Evolutionary conservation across 768 basidiomycete genomes (phyloP), one percentile per base, ranked within the genome.

Genomic region (Leccinellum albellum): DNA sequence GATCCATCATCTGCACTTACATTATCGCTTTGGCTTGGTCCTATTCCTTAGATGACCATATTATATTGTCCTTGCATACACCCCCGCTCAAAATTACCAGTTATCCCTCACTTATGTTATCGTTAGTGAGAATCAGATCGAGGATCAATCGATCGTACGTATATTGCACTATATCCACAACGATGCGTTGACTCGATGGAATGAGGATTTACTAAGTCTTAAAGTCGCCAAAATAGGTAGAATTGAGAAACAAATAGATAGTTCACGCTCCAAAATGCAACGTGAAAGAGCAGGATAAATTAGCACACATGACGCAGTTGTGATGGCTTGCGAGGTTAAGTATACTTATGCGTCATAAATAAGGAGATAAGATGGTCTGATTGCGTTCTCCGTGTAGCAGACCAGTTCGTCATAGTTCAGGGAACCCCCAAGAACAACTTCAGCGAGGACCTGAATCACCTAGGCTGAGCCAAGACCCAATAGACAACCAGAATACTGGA

Each of bases 371-470:
- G 87, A 86, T 4, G 87, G 86, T 40, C 86, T 73, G 51, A 88
- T 87, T 2, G 87, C 87, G 56, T 88, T 84, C 67, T 88, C 86
- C 44, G 75, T 73, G 63, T 88, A 89, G 28, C 88, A 85, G 9
- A 89, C 79, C 24, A 87, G 69, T 62, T 89, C 87, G 62, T 89
- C 87, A 48, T 88, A 84, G 62, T 88, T 88, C 33, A 89, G 70
- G 49, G 79, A 80, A 28, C 82, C 84, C 15, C 86, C 86, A 55
- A 79, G 80, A 9, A 33, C 50, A 28, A 72, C 71, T 72, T 88
- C 86, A 6, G 83, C 86, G 44, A 88, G 75, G 26, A 88, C 84
- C 86, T 87, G 24, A n/a, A 57, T 31, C 12, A 49, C 50, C 50
- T 51, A 31, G 1, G 29, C 5, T 1, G 7, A 50, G 24, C 63